phyloP scores from a whole-genome alignment of 2,329 filamentous ascomycete genomes.

The Zasmidium cellare region DNA sequence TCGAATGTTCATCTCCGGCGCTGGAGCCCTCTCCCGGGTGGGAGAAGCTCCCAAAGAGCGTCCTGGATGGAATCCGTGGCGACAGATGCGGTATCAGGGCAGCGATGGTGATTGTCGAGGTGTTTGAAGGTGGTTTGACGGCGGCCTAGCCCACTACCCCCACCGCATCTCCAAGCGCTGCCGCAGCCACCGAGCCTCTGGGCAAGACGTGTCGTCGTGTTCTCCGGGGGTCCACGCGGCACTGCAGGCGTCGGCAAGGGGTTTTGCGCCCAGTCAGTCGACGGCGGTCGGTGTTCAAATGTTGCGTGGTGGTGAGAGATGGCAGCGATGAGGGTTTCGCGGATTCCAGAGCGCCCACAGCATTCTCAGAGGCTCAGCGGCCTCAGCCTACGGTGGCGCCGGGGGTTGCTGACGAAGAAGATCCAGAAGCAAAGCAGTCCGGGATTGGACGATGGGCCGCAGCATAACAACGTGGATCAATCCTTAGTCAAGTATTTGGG shows the following conservation, averaged over 20 bases:
- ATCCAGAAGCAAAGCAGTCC: neutral
- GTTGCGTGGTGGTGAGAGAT: neutral
- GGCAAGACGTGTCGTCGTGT: neutral
- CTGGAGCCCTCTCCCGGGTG: neutral
- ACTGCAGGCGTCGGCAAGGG: neutral
- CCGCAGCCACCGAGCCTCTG: neutral
- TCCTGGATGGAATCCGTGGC: neutral
- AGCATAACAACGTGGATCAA: neutral
- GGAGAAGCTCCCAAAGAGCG: neutral
- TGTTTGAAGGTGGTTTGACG: neutral
- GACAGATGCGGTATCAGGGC: neutral
- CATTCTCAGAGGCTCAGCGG: neutral
- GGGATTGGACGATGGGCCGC: neutral
- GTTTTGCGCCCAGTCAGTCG: too few relatives aligned
- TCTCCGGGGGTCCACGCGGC: neutral
- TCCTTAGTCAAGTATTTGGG: neutral
- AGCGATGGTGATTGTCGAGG: neutral
- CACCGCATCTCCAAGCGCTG: neutral
- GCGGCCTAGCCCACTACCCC: neutral
- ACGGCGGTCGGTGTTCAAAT: neutral
- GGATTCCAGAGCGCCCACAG: neutral
- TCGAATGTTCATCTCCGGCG: conserved; percentile 61
- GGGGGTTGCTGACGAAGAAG: neutral
- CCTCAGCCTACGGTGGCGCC: neutral
- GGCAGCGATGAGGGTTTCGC: neutral